Evolutionary conservation across 1,284 basidiomycete species (phyloP).

Genomic region (Ustilago sp.): DNA sequence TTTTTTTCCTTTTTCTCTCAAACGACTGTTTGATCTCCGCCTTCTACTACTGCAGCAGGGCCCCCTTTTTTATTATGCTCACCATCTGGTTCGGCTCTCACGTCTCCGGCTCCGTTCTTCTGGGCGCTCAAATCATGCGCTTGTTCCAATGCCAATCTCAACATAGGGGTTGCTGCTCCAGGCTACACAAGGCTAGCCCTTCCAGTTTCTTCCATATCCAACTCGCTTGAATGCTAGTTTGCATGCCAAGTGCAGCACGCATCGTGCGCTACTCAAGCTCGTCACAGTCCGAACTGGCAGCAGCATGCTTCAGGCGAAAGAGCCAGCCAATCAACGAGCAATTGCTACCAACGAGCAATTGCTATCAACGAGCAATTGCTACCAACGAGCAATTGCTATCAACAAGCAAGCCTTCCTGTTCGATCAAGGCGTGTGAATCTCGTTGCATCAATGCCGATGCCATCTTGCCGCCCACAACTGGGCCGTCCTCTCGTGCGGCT

Average conservation of each 20-base stretch:
- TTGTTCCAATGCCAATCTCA: neutral
- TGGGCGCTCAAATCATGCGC: neutral
- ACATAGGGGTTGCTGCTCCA: constrained; percentile 11
- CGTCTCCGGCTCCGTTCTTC: constrained; percentile 7
- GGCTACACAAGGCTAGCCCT: neutral
- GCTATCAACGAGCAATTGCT: constrained; percentile 2
- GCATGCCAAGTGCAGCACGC: neutral
- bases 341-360: no score
- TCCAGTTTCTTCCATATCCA: neutral
- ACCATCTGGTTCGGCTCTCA: constrained; percentile 5
- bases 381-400: neutral
- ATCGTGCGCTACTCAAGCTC: neutral
- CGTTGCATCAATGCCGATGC: constrained; percentile 3
- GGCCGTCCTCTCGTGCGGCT: neutral
- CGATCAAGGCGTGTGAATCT: constrained; percentile 1
- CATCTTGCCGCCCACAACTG: neutral
- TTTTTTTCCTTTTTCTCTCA: neutral
- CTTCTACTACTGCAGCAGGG: neutral
- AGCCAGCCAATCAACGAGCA: constrained; percentile 6
- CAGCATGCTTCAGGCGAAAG: neutral
- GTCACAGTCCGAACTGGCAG: neutral
- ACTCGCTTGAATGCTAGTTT: constrained; percentile 1
- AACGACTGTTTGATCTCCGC: neutral
- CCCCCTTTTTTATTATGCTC: no score
- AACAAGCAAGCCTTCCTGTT: neutral